phyloP scores from a whole-genome alignment of 106 monocot genomes.

The Dendrobium officinale region DNA sequence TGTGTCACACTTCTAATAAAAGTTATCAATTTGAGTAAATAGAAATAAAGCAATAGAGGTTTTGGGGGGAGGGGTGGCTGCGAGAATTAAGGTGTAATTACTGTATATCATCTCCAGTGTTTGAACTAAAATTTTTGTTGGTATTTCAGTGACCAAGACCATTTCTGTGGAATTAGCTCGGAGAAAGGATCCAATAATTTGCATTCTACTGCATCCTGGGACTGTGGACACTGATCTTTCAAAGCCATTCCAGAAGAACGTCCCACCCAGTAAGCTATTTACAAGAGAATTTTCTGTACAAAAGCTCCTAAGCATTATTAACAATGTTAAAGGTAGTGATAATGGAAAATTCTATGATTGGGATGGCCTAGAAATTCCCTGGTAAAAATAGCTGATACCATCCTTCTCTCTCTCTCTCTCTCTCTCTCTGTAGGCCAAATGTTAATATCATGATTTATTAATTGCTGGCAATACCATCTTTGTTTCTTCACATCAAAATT shows the following conservation, averaged over 20 bases:
- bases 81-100: not conserved
- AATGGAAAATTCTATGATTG: conserved; percentile 99
- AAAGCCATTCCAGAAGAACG: conserved; percentile 80
- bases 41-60: not conserved
- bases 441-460: no score
- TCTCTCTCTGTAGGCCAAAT: no score
- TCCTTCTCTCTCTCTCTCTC: not conserved
- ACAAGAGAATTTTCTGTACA: conserved; percentile 71
- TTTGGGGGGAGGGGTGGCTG: no score
- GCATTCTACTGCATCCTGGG: conserved; percentile 91
- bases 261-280: conserved; percentile 81
- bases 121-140: not conserved
- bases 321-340: conserved; percentile 49
- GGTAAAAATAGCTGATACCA: conserved; percentile 28
- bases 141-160: conserved; percentile 72
- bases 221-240: conserved; percentile 96
- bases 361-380: conserved; percentile 86
- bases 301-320: conserved; percentile 69
- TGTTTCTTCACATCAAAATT: no score
- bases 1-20: not conserved
- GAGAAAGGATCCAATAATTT: conserved; percentile 79
- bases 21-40: not conserved
- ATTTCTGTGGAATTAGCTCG: conserved; percentile 72
- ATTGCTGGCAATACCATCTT: no score
- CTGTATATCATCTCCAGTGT: not conserved